These are phyloP conservation scores for Podaxis carcinomalis DNA, from an alignment of 768 basidiomycete species.

Conservation along the genomic window DNA sequence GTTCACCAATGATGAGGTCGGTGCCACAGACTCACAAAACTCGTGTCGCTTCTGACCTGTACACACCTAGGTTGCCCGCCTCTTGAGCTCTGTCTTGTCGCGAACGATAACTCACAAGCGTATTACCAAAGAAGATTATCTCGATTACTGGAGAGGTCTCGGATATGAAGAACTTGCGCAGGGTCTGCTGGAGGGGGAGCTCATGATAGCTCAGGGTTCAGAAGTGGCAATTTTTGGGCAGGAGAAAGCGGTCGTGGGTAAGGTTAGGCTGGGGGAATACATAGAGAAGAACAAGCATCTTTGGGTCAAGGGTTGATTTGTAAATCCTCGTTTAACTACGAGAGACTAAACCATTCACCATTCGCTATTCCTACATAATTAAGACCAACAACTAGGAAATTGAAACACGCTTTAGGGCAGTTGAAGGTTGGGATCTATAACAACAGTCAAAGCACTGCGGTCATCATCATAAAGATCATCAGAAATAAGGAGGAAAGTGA, in stretches of 20 bases:
- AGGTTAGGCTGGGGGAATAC: constrained; percentile 18
- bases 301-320: neutral
- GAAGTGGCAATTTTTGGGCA: constrained; percentile 20
- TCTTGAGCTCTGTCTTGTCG: constrained; percentile 22
- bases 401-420: neutral
- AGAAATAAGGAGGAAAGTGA: neutral
- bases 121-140: constrained; percentile 18
- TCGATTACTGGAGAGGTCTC: constrained; percentile 12
- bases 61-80: constrained; percentile 19
- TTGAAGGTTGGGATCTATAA: neutral
- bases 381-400: neutral
- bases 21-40: neutral
- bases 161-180: constrained; percentile 18
- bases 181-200: constrained; percentile 16
- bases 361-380: neutral
- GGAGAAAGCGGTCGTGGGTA: constrained; percentile 21
- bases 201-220: constrained; percentile 15
- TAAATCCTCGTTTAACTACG: neutral
- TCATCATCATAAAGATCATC: neutral
- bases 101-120: constrained; percentile 24
- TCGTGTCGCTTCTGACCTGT: neutral
- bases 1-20: constrained; percentile 26
- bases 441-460: neutral
- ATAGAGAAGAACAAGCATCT: constrained; percentile 17
- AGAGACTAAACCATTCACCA: neutral